Base-by-base conservation (phyloP, 345 rosid genomes). In the Pistacia atlantica region DNA sequence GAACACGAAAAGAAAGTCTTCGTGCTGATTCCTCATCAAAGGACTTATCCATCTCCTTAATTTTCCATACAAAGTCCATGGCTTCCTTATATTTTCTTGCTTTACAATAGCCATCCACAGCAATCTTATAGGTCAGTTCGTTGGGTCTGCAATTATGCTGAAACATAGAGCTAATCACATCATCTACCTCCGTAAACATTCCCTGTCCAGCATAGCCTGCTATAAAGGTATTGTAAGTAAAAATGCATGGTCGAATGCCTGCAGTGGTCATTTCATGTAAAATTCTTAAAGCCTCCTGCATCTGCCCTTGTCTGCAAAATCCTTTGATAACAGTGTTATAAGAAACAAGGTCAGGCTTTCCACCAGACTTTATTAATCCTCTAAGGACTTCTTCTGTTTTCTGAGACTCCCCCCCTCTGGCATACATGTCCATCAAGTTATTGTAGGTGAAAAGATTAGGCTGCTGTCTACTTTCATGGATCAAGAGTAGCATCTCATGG, bases 271-370 rank as follows among this genome's bases (percentile, higher is more conserved):
- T 95, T 81, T 91, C 92, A 3, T 91, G 81, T n/a, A 95, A 71
- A 69, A 86, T 82, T 80, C 97, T 89, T 11, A 95, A 78, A 52
- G 97, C 93, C 70, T 95, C 97, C 75, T 91, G 87, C 93, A 95
- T 90, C 65, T 91, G 87, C 71, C 97, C 93, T 86, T 80, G 82
- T 67, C 97, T 83, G 84, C 98, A 95, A 82, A 95, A 95, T 13
- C 93, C 97, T 86, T 95, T 95, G 67, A 95, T 92, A 78, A 95
- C 95, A 16, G 97, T 95, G 79, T 95, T 95, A 81, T 89, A 95
- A 2, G 98, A 92, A 62, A 95, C 88, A 2, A 91, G 86, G 80
- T 92, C 97, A 0, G 97, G 92, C 78, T 75, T 85, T 20, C 83
- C 74, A 28, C 91, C 88, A 0, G 90, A 82, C 10, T 46, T 81